Base-by-base conservation (phyloP, 2,329 filamentous ascomycete genomes). In the Diaporthe helianthi region DNA sequence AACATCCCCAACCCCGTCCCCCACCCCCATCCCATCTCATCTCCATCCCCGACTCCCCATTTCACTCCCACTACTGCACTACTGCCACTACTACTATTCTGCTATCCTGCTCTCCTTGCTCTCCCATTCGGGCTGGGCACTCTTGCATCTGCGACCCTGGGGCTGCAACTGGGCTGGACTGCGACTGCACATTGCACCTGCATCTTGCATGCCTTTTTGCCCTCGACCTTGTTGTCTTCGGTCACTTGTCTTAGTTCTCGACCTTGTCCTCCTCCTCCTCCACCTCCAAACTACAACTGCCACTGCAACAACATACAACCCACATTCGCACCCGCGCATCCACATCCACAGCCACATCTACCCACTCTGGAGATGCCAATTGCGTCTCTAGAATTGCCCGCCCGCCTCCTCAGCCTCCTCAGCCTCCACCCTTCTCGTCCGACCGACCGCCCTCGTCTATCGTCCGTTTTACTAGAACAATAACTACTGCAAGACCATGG, bases 311-410 rank as follows among this genome's bases (percentile, higher is more conserved):
- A 54, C 31, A 36, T 22, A 36, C 49, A 29, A 19, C 24, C 33
- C 33, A 41, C 54, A 41, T n/a, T 6, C 54, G 36, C 54, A 58
- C 13, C 53, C 8, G 53, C 44, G 19, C 36, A 47, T 47, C 44
- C 44, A 24, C 54, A 41, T 41, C 54, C 36, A 36, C 54, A 58
- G 33, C 54, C 54, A 58, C 36, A 58, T 17, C 54, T 36, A 61
- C 54, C 15, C 36, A 31, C 47, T 47, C 52, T 67, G 64, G 64
- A 67, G 52, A 67, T 67, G 64, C 64, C 64, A 67, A 67, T 67
- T 67, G 64, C 64, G 51, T 67, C 64, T 44, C 53, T 52, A 46
- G 58, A 29, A 33, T 49, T 63, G 33, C 44, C 41, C 58, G 47
- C 58, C 58, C 49, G 49, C 26, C 67, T n/a, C 12, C 24, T 51